Evolutionary conservation across 1,284 basidiomycete species (phyloP), one percentile per base, ranked within the genome.

Genomic region (Leccinum solheimii): DNA sequence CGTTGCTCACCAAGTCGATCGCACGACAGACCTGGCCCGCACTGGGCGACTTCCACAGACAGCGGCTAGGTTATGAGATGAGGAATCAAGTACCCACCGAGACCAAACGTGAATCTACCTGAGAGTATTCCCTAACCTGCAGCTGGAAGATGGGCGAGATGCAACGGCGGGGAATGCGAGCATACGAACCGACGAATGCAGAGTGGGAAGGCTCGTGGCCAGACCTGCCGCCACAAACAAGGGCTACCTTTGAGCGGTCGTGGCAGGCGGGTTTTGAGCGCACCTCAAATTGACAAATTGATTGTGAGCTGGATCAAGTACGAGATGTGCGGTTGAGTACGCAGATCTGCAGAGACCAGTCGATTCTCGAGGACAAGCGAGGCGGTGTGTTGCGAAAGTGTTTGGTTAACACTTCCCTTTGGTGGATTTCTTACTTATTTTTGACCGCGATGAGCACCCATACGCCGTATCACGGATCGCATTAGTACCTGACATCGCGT

Each of bases 181-280:
- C 32, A 19, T n/a, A 63, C 61, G 7, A 58, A 89, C 90, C 90
- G 38, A 92, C 91, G 68, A 91, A 94, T 1, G 87, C 91, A 16
- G 91, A 85, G 75, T 95, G 91, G 19, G 93, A 85, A 26, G 95
- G 95, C 71, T 97, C 95, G 74, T 97, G 95, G 1, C 95, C 95
- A 36, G 90, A 89, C 43, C 95, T 95, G 26, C 95, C 95, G 27
- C 95, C 95, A 65, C 91, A 95, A 69, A 97, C 83, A 21, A 97
- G 77, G 2, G 91, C 85, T 48, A 97, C 95, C 70, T 88, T 87
- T 43, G 83, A 82, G 57, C 77, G 80, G 71, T 89, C 84, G 26
- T 76, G 83, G 16, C 80, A 69, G 16, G 83, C 77, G 49, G 27
- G 27, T 30, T 30, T 30, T 30, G 8, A 30, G 27, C 27, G 27